Evolutionary conservation across 108 stramenopile genomes (phyloP).

Genomic region (Skeletonema potamos): DNA sequence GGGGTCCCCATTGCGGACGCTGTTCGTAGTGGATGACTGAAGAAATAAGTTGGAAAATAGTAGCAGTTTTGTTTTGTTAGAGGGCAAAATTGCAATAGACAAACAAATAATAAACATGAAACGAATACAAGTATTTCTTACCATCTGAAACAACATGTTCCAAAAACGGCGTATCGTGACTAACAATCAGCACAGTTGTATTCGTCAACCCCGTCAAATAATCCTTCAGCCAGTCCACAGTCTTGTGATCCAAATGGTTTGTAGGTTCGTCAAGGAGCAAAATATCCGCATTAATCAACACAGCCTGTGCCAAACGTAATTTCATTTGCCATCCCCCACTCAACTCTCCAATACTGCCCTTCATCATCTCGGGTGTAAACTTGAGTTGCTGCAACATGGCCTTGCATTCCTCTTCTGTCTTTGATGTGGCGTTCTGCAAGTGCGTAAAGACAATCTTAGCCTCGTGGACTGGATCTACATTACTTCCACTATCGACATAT

Average conservation of each 20-base stretch:
- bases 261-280: slow-evolving; percentile 92
- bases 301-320: slow-evolving; percentile 74
- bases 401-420: slow-evolving; percentile 70
- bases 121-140: background rate
- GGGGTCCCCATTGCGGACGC: slow-evolving; percentile 82
- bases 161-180: slow-evolving; percentile 94
- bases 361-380: slow-evolving; percentile 86
- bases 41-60: background rate
- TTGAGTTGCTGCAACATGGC: slow-evolving; percentile 72
- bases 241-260: slow-evolving; percentile 83
- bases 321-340: slow-evolving; percentile 99
- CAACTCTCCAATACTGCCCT: slow-evolving; percentile 89
- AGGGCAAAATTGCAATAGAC: background rate
- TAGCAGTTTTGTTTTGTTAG: too few species aligned
- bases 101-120: background rate
- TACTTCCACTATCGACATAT: slow-evolving; percentile 92
- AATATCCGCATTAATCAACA: slow-evolving; percentile 90
- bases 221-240: slow-evolving; percentile 88
- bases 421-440: slow-evolving; percentile 48
- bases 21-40: slow-evolving; percentile 94
- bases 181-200: slow-evolving; percentile 89
- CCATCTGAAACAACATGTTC: slow-evolving; percentile 90
- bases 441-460: slow-evolving; percentile 67
- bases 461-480: slow-evolving; percentile 92
- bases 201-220: slow-evolving; percentile 75